Base-by-base conservation (phyloP, 805 yeast genomes). In the Candida glaebosa region DNA sequence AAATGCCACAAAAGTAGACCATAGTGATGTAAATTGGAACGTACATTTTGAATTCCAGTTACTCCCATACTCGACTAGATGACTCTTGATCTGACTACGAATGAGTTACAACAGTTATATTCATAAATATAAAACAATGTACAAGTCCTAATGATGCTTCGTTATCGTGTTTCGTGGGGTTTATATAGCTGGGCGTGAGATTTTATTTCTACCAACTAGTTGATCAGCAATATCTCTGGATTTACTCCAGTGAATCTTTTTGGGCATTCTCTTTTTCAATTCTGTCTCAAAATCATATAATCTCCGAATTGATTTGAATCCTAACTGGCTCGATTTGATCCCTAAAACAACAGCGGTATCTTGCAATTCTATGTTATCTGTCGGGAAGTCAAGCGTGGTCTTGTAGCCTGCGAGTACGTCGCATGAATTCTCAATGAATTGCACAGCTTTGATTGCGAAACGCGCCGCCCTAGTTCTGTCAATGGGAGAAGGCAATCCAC, bases 401-500 rank as follows among this genome's bases (percentile, higher is more conserved):
- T 63, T 58, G 37, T 45, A 45, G 15, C 44, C 43, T 5, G 41
- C 34, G 31, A 67, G 54, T 18, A 37, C 44, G 26, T 56, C 63
- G 28, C 36, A 34, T 19, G 49, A 46, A 18, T 81, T 74, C 63
- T 93, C 98, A 49, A 91, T 79, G 62, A 87, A 93, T 61, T 88
- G 84, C 43, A 90, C 82, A 43, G 96, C 88, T 65, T 82, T 84
- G 51, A 91, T 84, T 3, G 96, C 96, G 61, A 84, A 84, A 60
- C 98, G 79, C 4, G 90, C 82, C 5, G 96, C 96, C 49, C 83
- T 77, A 30, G 89, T 82, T 63, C 98, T 81, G 61, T 93, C 99
- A 71, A 90, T 85, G 5, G 98, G 88, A 5, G 96, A 83, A 38
- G 99, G 99, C 40, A 81, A 78, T 45, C 90, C 93, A 61, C 99